Evolutionary conservation across 306 rosid genomes (phyloP).

Genomic region (Castanea mollissima): DNA sequence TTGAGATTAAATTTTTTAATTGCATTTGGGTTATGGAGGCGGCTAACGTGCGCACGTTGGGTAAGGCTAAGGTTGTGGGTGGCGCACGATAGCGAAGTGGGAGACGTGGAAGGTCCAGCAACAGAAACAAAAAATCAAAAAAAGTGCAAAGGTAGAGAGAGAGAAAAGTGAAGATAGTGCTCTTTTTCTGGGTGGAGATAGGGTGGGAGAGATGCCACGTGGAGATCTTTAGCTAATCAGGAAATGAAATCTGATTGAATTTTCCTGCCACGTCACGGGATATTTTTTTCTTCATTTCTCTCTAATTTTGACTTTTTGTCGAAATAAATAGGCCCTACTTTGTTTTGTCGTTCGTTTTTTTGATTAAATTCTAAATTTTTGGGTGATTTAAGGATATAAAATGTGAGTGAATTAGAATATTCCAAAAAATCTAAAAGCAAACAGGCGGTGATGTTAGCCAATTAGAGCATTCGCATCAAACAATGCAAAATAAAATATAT

Average conservation of each 20-base stretch:
- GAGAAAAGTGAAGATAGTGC: background rate
- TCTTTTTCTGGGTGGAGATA: background rate
- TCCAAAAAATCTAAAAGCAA: too few species aligned
- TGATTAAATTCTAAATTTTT: too few species aligned
- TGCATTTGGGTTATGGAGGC: background rate
- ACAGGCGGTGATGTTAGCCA: too few species aligned
- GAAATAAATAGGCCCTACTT: too few species aligned
- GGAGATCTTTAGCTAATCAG: background rate
- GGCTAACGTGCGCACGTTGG: conserved; percentile 32
- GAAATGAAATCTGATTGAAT: background rate
- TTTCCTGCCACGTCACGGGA: background rate
- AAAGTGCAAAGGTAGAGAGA: background rate
- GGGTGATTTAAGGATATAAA: too few species aligned
- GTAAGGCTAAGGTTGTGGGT: background rate
- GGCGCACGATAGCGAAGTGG: conserved; percentile 15
- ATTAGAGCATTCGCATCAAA: too few species aligned
- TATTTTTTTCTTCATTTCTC: background rate
- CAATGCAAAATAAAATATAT: too few species aligned
- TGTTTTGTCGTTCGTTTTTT: too few species aligned
- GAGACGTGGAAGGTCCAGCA: background rate
- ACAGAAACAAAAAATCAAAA: background rate
- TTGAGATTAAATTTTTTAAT: background rate
- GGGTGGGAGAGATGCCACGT: background rate
- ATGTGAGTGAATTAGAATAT: too few species aligned
- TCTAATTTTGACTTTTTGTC: too few species aligned